Base-by-base conservation (phyloP, 768 basidiomycete species). In the Mycena indigotica region DNA sequence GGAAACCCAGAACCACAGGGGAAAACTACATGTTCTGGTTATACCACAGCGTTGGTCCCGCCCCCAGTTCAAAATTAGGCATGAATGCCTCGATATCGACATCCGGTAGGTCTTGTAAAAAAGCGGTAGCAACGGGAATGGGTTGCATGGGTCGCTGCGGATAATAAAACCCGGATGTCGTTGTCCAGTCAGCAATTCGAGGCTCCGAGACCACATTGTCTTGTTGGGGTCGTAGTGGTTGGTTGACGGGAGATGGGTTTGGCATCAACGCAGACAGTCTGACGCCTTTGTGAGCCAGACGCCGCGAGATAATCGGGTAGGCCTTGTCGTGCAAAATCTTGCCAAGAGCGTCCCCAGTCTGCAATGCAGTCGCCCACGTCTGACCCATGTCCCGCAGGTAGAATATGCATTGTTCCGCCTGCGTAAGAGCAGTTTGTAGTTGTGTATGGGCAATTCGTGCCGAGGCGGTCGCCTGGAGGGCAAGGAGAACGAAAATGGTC, bases 401-500 rank as follows among this genome's bases (percentile, higher is more conserved):
- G 5, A 32, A 26, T 19, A 53, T 41, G 4, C 52, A 53, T 23
- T 26, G 17, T 24, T 53, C 52, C 5, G 28, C 52, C 25, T 53
- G 19, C 13, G 19, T 28, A 6, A 53, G 12, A 28, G 55, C 46
- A 17, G 23, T 50, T 41, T 50, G 23, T 26, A 56, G 46, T 28
- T n/a, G 48, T 8, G 24, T 49, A 39, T 52, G 32, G 21, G 49
- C 50, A 25, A 41, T 30, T 32, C 23, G 19, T 28, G 26, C 50
- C 23, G 50, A 51, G 24, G 50, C 23, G 5, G 49, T 57, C 25
- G 70, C 70, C 52, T 72, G 70, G 53, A 73, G 66, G 38, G 73
- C 70, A 29, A 69, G 64, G 53, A 76, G 69, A 26, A 76, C 67
- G 52, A 72, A 75, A 40, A 72, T 69, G 23, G 76, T 76, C 13